Conservation (phyloP, 2,329 filamentous ascomycete genomes). For the Trichothecium sympodiale region DNA sequence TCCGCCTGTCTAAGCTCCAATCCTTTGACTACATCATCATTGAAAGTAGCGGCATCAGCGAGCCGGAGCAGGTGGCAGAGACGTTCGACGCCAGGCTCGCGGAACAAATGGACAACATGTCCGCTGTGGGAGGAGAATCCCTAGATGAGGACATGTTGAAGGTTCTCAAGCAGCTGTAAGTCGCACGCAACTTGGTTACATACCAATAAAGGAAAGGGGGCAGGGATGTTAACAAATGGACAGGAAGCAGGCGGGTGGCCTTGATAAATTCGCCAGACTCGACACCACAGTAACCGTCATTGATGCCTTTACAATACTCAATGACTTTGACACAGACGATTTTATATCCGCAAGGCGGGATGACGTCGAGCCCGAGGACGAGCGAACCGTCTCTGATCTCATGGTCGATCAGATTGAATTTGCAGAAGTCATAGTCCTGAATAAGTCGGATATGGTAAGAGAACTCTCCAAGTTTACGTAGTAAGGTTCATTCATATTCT, state of each 20-base stretch:
- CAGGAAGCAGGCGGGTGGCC: slow-evolving; percentile 44
- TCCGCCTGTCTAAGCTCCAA: slow-evolving; percentile 47
- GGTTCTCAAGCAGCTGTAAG: slow-evolving; percentile 24
- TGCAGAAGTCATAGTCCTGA: slow-evolving; percentile 60
- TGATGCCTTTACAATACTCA: slow-evolving; percentile 61
- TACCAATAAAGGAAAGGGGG: too few relatives aligned
- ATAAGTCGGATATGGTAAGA: slow-evolving; percentile 56
- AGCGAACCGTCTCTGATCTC: slow-evolving; percentile 62
- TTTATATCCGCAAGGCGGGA: slow-evolving; percentile 53
- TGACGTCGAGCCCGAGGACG: slow-evolving; percentile 55
- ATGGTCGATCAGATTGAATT: slow-evolving; percentile 74
- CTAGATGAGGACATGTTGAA: slow-evolving; percentile 23
- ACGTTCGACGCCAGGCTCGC: slow-evolving; percentile 52
- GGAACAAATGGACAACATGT: slow-evolving; percentile 29
- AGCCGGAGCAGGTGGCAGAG: slow-evolving; percentile 64
- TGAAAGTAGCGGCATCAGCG: slow-evolving; percentile 61
- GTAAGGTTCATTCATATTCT: neutral
- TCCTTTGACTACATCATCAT: slow-evolving; percentile 62
- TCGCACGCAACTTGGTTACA: too few relatives aligned
- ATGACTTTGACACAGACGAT: slow-evolving; percentile 61
- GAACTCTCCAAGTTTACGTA: neutral
- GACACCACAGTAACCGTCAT: slow-evolving; percentile 66
- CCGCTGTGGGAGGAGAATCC: slow-evolving; percentile 14
- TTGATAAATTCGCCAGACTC: slow-evolving; percentile 54
- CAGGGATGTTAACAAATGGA: too few relatives aligned